Base-by-base conservation (phyloP, 2,329 filamentous ascomycete species). In the Ascochyta koolunga region DNA sequence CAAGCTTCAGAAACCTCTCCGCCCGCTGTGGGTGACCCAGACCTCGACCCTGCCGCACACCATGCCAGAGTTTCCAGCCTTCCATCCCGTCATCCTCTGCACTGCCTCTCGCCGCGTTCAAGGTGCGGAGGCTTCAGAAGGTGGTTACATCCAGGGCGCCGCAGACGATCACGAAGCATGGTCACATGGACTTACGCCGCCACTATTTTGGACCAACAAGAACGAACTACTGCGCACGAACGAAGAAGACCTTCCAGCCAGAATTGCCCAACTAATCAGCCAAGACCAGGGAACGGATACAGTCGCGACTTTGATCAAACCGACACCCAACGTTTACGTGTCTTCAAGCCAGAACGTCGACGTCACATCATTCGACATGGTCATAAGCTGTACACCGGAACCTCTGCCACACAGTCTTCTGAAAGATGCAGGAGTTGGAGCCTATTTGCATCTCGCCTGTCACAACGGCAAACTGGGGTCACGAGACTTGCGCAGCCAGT, bases 131-230 rank as follows among this genome's bases (percentile, higher is more conserved):
- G 80, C 84, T 62, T 85, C 85, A 24, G 86, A 89, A 68, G 84
- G 83, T 3, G 87, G 87, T 5, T 99, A 99, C 69, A 89, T 99
- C 54, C 95, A 98, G 76, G 95, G 95, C 44, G 93, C 93, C 0
- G 95, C 89, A 2, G 95, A 99, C 73, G 95, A 99, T 72, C 91
- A 89, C 11, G 95, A 99, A 79, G 91, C 90, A 63, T 99, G 95
- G 95, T 89, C 92, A 1, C 78, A 84, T 22, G 91, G 91, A 0
- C 82, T 98, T 15, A 95, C 90, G 0, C 86, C 93, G 0, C 72
- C 78, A 0, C 59, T 93, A 0, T 99, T 96, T 76, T 99, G 95
- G 95, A 75, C 74, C 2, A 80, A 96, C 63, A 79, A 78, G 36
- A 78, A 83, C 0, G 33, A 69, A 5, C 78, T 98, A 10, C 77